Base-by-base conservation (phyloP, 2,329 filamentous ascomycete genomes). In the Fusarium pseudoanthophilum region DNA sequence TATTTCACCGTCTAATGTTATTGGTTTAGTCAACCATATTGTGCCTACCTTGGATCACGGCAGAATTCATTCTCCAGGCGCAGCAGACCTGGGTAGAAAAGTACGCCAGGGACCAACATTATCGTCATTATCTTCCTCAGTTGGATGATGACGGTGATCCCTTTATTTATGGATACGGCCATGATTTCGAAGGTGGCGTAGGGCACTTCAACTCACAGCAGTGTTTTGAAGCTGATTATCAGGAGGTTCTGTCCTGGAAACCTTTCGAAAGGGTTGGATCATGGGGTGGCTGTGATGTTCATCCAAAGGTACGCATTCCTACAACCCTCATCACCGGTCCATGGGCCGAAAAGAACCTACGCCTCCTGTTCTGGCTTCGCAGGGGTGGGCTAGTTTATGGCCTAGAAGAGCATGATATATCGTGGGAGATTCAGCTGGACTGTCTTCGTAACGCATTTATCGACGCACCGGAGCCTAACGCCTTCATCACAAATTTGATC, bases 311-410 rank as follows among this genome's bases (percentile, higher is more conserved):
- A 7, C 81, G 79, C n/a, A 80, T 87, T 43, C 85, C 85, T 11
- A 77, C 79, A 16, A 48, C 67, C 9, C 81, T 87, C 32, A 64
- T 87, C 37, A 81, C 79, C 0, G 84, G 85, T 0, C 84, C 85
- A 1, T 86, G 83, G 84, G 75, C 82, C 30, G 82, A 82, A 8
- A 80, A 82, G 42, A 75, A 79, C 46, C 76, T 80, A 30, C 80
- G 82, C 43, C 84, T 84, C 34, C 78, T 87, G 10, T 85, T 86
- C 75, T 87, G 85, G 85, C 78, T 87, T 26, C 76, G 81, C 15
- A 81, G 83, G 40, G 82, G 80, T 11, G 84, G 85, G 20, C 78
- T 82, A 58, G 43, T 69, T 13, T 71, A 53, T 37, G 75, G 71
- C 9, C 48, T 82, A 14, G 77, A 78, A 26, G 67, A 78, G 3